phyloP scores from a whole-genome alignment of 2,329 filamentous ascomycete genomes.

The Septoria linicola region DNA sequence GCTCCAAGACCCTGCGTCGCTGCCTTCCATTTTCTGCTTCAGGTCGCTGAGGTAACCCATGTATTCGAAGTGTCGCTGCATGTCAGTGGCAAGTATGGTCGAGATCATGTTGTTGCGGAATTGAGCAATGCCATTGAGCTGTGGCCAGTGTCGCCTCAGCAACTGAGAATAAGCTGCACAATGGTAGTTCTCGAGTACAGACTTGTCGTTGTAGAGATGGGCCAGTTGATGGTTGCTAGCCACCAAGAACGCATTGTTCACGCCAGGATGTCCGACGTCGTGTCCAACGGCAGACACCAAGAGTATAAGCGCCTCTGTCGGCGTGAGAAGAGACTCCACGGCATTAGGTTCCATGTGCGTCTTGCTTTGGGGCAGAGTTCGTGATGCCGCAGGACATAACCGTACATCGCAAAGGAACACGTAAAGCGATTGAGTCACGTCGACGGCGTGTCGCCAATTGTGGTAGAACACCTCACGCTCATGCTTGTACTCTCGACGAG shows the following conservation, averaged over 20 bases:
- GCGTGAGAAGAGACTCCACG: conserved; percentile 74
- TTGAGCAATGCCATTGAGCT: conserved; percentile 71
- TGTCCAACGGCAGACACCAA: conserved; percentile 96
- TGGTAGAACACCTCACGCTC: conserved; percentile 62
- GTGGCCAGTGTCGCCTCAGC: conserved; percentile 85
- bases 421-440: conserved; percentile 92
- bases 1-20: conserved; percentile 67
- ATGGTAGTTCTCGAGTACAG: conserved; percentile 94
- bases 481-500: conserved; percentile 89
- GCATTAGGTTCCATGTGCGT: conserved; percentile 44
- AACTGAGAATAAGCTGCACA: conserved; percentile 97
- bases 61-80: conserved; percentile 95
- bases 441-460: conserved; percentile 96
- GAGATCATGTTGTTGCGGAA: conserved; percentile 93
- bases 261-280: conserved; percentile 93
- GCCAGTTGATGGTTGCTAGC: conserved; percentile 89
- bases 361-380: conserved; percentile 38
- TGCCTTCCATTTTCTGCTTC: conserved; percentile 72
- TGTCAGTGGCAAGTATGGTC: conserved; percentile 95
- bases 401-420: conserved; percentile 73
- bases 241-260: conserved; percentile 95
- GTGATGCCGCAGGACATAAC: conserved; percentile 64
- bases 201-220: conserved; percentile 94
- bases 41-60: conserved; percentile 84
- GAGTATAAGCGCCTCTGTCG: conserved; percentile 84